These are phyloP conservation scores for Sugiyamaella mastotermitis DNA, from an alignment of 805 yeast species.

Conservation along the genomic window DNA sequence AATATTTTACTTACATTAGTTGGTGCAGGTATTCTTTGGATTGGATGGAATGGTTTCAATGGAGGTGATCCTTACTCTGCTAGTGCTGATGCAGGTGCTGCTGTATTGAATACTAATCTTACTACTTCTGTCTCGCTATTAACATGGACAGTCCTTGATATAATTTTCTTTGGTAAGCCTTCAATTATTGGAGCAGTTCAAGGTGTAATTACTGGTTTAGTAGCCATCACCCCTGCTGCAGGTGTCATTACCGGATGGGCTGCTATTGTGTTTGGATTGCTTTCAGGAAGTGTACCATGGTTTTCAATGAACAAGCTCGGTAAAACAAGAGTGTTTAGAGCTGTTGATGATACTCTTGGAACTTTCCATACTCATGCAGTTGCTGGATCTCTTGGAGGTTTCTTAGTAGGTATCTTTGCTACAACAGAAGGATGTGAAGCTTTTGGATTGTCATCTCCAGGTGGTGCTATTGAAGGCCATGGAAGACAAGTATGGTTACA, in stretches of 20 bases:
- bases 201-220: conserved; percentile 14
- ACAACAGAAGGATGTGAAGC: conserved; percentile 7
- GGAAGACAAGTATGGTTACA: conserved; percentile 10
- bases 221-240: conserved; percentile 14
- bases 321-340: conserved; percentile 1
- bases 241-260: conserved; percentile 10
- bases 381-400: conserved; percentile 5
- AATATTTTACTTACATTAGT: conserved; percentile 4
- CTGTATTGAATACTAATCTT: conserved; percentile 5
- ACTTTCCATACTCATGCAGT: conserved; percentile 8
- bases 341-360: conserved; percentile 6
- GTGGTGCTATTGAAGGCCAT: conserved; percentile 7
- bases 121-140: conserved; percentile 5
- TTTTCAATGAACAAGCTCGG: conserved; percentile 6
- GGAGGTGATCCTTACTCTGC: conserved; percentile 9
- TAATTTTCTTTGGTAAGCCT: conserved; percentile 8
- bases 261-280: conserved; percentile 4
- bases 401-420: conserved; percentile 6
- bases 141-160: conserved; percentile 6
- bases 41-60: conserved; percentile 10
- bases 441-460: conserved; percentile 4
- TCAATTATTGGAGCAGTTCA: conserved; percentile 13
- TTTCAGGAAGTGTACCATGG: conserved; percentile 8
- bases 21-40: conserved; percentile 8
- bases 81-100: conserved; percentile 8